These are phyloP conservation scores for Teratosphaeriaceae sp. DNA, from an alignment of 2,329 filamentous ascomycete species.

Conservation along the genomic window DNA sequence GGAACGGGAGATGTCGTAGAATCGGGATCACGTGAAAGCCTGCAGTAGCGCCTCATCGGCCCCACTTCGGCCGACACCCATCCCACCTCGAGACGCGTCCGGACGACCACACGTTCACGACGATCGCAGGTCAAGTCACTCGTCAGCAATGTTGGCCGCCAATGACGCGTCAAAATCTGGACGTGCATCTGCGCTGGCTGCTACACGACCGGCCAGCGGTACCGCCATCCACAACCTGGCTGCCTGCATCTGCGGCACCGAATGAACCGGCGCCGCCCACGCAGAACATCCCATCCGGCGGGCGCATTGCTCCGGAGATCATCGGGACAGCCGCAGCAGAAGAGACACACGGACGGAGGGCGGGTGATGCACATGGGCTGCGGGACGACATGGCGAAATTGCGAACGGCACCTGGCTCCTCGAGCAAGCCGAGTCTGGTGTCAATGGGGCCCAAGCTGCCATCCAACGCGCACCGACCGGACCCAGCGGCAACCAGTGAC, in stretches of 20 bases:
- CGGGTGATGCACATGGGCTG: neutral
- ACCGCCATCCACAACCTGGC: slow-evolving; percentile 13
- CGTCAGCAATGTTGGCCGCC: slow-evolving; percentile 2
- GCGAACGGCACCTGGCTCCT: slow-evolving; percentile 36
- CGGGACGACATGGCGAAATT: slow-evolving; percentile 37
- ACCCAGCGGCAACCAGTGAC: too few species aligned
- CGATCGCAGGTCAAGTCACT: neutral
- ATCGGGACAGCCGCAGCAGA: too few species aligned
- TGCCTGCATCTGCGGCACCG: slow-evolving; percentile 1
- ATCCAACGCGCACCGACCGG: too few species aligned
- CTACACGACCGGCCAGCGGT: slow-evolving; percentile 39
- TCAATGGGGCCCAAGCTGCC: neutral
- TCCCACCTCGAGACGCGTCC: slow-evolving; percentile 1
- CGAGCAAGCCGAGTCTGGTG: slow-evolving; percentile 32
- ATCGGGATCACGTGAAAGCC: neutral
- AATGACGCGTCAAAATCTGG: slow-evolving; percentile 46
- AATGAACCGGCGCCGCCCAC: neutral
- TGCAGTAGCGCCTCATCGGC: slow-evolving; percentile 1
- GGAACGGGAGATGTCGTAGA: too few species aligned
- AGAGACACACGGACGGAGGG: neutral
- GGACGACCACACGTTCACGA: neutral
- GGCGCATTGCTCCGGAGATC: too few species aligned
- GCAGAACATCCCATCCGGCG: neutral
- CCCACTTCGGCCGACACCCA: neutral
- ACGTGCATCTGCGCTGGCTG: slow-evolving; percentile 44